Conservation (phyloP, 179 eudicot species). For the Corrigiola litoralis region DNA sequence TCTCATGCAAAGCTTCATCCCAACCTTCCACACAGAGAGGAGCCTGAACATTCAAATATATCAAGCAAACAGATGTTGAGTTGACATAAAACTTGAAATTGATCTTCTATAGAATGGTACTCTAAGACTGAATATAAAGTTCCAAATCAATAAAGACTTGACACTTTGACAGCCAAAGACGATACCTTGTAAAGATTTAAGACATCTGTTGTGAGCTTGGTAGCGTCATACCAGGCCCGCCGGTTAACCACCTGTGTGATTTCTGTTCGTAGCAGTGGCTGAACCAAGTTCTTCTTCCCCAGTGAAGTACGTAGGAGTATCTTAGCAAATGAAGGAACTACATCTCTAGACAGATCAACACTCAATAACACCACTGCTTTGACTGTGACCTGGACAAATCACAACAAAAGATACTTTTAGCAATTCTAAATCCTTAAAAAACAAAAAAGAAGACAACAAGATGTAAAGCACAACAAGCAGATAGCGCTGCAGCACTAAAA, state of each 20-base stretch:
- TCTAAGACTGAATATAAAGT: not conserved
- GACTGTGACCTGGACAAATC: constrained; percentile 49
- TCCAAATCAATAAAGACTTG: not conserved
- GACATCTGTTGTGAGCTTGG: constrained; percentile 86
- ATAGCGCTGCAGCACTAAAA: too few species aligned
- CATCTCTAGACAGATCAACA: constrained; percentile 84
- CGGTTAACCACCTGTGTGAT: constrained; percentile 90
- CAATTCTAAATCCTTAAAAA: too few species aligned
- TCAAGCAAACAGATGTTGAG: not conserved
- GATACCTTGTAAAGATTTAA: constrained; percentile 84
- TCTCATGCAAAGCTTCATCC: constrained; percentile 94
- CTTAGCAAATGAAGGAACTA: constrained; percentile 89
- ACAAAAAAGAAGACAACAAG: not conserved
- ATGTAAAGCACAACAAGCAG: not conserved
- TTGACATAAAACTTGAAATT: not conserved
- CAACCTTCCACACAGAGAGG: constrained; percentile 91
- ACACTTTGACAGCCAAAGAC: not conserved
- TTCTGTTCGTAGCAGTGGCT: constrained; percentile 84
- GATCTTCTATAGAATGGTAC: not conserved
- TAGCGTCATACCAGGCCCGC: constrained; percentile 94
- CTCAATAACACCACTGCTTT: constrained; percentile 73
- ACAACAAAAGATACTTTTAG: too few species aligned
- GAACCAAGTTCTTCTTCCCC: constrained; percentile 83
- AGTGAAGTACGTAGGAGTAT: constrained; percentile 80
- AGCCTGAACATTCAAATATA: constrained; percentile 42